Evolutionary conservation across 2,329 filamentous ascomycete genomes (phyloP).

Genomic region (Pseudomassariella vexata): DNA sequence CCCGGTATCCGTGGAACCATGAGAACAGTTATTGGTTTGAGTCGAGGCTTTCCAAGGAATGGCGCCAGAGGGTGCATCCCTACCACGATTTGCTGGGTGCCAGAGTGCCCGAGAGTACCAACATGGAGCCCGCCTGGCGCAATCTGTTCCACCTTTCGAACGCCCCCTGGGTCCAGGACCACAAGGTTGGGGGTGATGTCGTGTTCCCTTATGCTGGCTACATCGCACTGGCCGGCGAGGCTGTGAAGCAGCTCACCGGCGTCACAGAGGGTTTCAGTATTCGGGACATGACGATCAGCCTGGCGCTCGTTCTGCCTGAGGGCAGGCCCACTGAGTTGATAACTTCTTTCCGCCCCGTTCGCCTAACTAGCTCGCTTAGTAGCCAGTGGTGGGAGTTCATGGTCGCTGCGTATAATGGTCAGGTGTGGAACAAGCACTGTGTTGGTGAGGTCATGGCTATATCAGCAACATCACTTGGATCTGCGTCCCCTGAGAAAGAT

Average conservation of each 20-base stretch:
- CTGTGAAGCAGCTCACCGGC: neutral
- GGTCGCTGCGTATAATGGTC: neutral
- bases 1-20: constrained; percentile 17
- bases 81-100: constrained; percentile 24
- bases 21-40: constrained; percentile 15
- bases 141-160: constrained; percentile 1
- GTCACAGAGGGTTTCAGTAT: neutral
- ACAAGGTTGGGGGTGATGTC: neutral
- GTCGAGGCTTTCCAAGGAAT: constrained; percentile 11
- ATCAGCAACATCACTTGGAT: no score
- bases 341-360: neutral
- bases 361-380: neutral
- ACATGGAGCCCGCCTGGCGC: constrained; percentile 7
- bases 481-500: no score
- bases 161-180: constrained; percentile 5
- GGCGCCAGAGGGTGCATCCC: constrained; percentile 12
- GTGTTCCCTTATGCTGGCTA: constrained; percentile 4
- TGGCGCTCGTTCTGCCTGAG: neutral
- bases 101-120: constrained; percentile 21
- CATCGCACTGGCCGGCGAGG: constrained; percentile 1
- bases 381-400: constrained; percentile 2
- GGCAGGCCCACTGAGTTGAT: neutral
- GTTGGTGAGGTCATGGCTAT: neutral
- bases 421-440: constrained; percentile 1
- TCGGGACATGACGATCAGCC: neutral